Conservation (phyloP, 2,329 filamentous ascomycete genomes). For the Trichophyton schoenleinii region DNA sequence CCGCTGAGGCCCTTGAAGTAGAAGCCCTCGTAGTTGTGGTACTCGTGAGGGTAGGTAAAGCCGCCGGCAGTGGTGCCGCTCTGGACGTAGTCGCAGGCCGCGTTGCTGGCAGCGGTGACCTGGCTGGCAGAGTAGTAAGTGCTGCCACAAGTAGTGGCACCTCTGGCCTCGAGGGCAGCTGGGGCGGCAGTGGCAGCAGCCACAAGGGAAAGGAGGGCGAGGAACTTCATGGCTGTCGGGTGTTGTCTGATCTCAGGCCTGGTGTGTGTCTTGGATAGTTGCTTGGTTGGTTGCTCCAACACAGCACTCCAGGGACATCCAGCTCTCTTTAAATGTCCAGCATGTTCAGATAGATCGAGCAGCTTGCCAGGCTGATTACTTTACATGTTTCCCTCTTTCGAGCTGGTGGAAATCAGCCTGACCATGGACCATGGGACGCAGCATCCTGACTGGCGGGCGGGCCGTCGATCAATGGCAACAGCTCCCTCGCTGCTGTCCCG, state of each 20-base stretch:
- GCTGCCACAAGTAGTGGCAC: not conserved
- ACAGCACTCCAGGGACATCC: no score
- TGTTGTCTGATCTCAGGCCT: not conserved
- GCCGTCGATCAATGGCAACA: constrained; percentile 1
- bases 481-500: not conserved
- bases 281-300: not conserved
- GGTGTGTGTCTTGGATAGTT: not conserved
- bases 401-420: not conserved
- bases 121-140: constrained; percentile 1
- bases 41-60: not conserved
- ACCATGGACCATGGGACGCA: not conserved
- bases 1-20: not conserved
- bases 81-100: not conserved
- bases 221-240: not conserved
- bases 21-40: constrained; percentile 2
- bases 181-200: not conserved
- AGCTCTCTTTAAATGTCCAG: not conserved
- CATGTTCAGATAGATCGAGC: not conserved
- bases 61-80: not conserved
- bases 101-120: not conserved
- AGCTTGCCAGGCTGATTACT: no score
- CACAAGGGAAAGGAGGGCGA: not conserved
- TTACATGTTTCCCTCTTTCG: not conserved
- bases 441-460: no score
- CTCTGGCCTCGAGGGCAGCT: not conserved